Percentiles rank a stretch among this genome's conserved stretches.
Evolutionary conservation across 192 early-diverging fungal species (phyloP).

Genomic region (Chytriomyces confervae): DNA sequence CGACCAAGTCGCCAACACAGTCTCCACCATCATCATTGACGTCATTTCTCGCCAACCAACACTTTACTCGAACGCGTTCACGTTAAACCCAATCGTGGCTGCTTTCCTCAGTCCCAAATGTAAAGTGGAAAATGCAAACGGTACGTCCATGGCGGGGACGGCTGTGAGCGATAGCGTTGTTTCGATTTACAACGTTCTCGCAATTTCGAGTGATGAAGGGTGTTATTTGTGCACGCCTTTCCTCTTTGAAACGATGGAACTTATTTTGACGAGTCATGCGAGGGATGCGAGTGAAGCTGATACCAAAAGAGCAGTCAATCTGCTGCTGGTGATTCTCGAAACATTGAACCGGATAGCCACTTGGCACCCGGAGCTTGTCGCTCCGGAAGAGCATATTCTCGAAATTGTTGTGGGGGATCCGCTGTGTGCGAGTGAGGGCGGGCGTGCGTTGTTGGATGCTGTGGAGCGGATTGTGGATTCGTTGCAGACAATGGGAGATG

Average conservation of each 20-base stretch:
- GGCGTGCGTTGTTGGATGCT: not conserved
- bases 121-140: not conserved
- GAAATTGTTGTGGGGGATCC: not conserved
- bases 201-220: not conserved
- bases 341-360: not conserved
- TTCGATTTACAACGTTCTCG: not conserved
- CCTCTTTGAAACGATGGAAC: not conserved
- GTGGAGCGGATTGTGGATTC: not conserved
- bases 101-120: not conserved
- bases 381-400: not conserved
- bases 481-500: not conserved
- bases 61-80: not conserved
- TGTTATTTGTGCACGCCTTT: constrained; percentile 1
- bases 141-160: no score
- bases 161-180: not conserved
- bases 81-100: not conserved
- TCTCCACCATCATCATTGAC: not conserved
- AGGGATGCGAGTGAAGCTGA: not conserved
- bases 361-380: not conserved
- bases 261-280: not conserved
- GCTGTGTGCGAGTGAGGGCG: not conserved
- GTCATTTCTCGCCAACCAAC: not conserved
- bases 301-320: not conserved
- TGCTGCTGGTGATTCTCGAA: not conserved
- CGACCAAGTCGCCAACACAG: not conserved